These are phyloP conservation scores for Ceratobasidium papillatum DNA, from an alignment of 1,284 basidiomycete genomes.

Conservation along the genomic window DNA sequence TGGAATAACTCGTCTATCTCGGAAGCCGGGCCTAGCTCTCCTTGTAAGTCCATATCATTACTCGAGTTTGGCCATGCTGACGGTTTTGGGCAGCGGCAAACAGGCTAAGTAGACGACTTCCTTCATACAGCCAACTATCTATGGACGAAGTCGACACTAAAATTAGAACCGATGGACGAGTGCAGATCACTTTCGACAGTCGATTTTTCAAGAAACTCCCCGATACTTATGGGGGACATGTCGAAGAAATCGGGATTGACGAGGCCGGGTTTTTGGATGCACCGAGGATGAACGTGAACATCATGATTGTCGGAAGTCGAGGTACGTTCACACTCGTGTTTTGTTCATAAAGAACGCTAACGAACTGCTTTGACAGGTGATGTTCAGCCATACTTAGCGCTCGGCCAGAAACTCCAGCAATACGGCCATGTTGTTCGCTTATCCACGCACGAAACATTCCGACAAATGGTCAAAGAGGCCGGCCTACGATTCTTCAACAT, in stretches of 20 bases:
- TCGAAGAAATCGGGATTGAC: constrained; percentile 23
- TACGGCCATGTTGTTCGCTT: constrained; percentile 70
- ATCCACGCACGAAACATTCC: constrained; percentile 71
- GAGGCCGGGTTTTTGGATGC: constrained; percentile 46
- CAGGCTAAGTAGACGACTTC: background rate
- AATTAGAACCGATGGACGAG: background rate
- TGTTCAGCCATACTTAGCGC: constrained; percentile 74
- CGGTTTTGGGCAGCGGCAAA: background rate
- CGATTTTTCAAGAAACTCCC: constrained; percentile 2
- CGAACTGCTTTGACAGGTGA: constrained; percentile 57
- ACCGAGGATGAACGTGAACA: constrained; percentile 64
- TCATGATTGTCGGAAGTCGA: constrained; percentile 57
- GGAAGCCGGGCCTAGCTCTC: background rate
- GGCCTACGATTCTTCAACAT: constrained; percentile 66
- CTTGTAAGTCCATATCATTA: background rate
- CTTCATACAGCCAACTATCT: background rate
- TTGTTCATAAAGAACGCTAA: background rate
- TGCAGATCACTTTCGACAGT: constrained; percentile 11
- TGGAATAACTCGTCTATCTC: background rate
- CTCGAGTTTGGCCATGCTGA: background rate
- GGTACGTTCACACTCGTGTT: background rate
- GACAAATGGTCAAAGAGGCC: constrained; percentile 61
- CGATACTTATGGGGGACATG: background rate
- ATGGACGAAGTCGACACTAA: background rate
- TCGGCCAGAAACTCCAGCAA: constrained; percentile 62